Percentiles rank a stretch among this genome's conserved stretches.
phyloP scores from a whole-genome alignment of 1,284 basidiomycete species.

The Baeospora myosura region DNA sequence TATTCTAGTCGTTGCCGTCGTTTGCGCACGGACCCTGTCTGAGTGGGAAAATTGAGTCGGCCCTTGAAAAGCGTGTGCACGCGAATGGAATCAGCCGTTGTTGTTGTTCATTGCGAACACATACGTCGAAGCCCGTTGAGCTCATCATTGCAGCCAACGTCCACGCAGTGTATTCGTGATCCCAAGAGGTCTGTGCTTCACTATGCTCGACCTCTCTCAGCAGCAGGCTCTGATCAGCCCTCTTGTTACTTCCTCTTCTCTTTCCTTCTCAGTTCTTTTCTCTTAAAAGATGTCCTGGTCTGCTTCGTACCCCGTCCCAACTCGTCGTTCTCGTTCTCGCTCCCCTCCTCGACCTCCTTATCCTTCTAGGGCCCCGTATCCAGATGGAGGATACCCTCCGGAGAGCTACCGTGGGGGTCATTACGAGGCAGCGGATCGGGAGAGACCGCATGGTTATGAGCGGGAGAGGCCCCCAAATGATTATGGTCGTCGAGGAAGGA shows the following conservation, averaged over 20 bases:
- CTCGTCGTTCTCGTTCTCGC: conserved; percentile 71
- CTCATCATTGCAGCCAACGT: conserved; percentile 46
- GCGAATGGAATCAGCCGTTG: conserved; percentile 18
- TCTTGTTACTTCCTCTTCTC: conserved; percentile 53
- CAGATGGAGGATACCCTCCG: conserved; percentile 46
- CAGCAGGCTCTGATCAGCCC: conserved; percentile 61
- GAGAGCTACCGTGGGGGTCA: conserved; percentile 54
- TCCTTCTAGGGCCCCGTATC: conserved; percentile 46
- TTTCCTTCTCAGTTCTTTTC: conserved; percentile 51
- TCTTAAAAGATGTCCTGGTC: conserved; percentile 49
- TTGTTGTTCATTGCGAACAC: conserved; percentile 60
- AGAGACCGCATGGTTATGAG: conserved; percentile 60
- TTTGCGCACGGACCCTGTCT: conserved; percentile 23
- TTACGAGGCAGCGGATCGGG: conserved; percentile 69
- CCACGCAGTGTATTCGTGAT: conserved; percentile 54
- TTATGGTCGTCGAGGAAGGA: conserved; percentile 60
- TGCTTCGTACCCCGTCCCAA: conserved; percentile 63
- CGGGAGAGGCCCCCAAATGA: conserved; percentile 59
- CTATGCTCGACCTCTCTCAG: conserved; percentile 73
- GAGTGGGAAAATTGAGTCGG: conserved; percentile 33
- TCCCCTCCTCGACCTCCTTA: conserved; percentile 59
- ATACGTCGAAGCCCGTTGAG: conserved; percentile 48
- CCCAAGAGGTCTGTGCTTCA: conserved; percentile 82
- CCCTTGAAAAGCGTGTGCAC: conserved; percentile 30
- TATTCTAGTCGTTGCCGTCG: conserved; percentile 3